Conservation (phyloP, 2,329 filamentous ascomycete genomes). For the Monilinia fructigena region DNA sequence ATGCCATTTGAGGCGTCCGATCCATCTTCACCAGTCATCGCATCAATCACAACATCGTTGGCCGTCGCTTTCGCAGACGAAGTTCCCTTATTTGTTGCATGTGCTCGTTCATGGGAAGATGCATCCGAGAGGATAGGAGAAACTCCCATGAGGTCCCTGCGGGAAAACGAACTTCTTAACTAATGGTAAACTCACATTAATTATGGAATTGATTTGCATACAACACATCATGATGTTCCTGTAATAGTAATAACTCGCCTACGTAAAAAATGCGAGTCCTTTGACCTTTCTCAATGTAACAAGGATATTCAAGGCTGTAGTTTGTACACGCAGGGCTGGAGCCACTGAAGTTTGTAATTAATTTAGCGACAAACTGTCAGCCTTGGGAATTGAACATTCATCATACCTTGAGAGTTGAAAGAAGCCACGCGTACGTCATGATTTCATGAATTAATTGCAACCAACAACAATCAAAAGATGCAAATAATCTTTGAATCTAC, state of each 20-base stretch:
- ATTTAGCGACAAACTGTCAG: constrained; percentile 24
- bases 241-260: not conserved
- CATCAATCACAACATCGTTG: constrained; percentile 31
- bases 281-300: constrained; percentile 1
- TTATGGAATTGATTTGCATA: not conserved
- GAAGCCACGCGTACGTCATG: constrained; percentile 30
- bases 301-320: constrained; percentile 17
- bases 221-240: constrained; percentile 8
- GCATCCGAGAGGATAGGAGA: constrained; percentile 23
- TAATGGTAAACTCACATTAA: constrained; percentile 15
- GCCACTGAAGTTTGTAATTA: constrained; percentile 8
- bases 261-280: constrained; percentile 1
- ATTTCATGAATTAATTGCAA: constrained; percentile 21
- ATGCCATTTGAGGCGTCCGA: constrained; percentile 25
- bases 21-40: constrained; percentile 33
- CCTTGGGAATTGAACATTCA: constrained; percentile 19
- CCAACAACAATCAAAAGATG: constrained; percentile 28
- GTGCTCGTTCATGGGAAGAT: constrained; percentile 28
- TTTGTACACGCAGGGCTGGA: constrained; percentile 20
- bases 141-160: constrained; percentile 32
- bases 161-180: not conserved
- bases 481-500: constrained; percentile 27
- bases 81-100: constrained; percentile 25
- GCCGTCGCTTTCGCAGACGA: constrained; percentile 28
- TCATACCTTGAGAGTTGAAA: constrained; percentile 20